phyloP scores from a whole-genome alignment of 768 basidiomycete genomes.

The Obba rivulosa region DNA sequence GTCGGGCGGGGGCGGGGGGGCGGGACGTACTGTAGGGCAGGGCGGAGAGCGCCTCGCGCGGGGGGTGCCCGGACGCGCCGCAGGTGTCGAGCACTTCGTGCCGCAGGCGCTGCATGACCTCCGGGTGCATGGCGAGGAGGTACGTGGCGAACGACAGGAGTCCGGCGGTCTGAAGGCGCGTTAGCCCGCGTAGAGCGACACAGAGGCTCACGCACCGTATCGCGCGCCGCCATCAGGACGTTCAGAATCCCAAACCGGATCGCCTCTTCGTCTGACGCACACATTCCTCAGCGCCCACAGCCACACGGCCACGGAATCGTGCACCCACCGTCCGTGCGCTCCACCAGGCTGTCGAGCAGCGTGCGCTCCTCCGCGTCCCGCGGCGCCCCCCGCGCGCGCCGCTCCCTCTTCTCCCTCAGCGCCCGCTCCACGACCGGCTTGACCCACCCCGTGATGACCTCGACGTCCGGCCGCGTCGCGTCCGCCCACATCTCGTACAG shows the following conservation, averaged over 20 bases:
- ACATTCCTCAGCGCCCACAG: background rate
- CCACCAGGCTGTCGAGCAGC: slow-evolving; percentile 33
- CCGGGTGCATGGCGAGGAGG: slow-evolving; percentile 48
- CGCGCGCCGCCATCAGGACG: slow-evolving; percentile 21
- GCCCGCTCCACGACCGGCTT: slow-evolving; percentile 42
- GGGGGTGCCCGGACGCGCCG: slow-evolving; percentile 39
- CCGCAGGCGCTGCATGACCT: slow-evolving; percentile 40
- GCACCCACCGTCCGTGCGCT: slow-evolving; percentile 33
- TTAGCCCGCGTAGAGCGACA: background rate
- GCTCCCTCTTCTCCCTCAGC: slow-evolving; percentile 30
- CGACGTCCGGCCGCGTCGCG: slow-evolving; percentile 30
- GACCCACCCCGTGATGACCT: slow-evolving; percentile 40
- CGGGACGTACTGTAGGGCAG: slow-evolving; percentile 45
- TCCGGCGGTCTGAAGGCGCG: slow-evolving; percentile 1
- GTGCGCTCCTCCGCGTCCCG: slow-evolving; percentile 26
- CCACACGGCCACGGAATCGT: background rate
- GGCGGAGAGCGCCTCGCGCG: slow-evolving; percentile 48
- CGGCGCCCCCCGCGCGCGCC: slow-evolving; percentile 10
- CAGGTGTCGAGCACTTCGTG: slow-evolving; percentile 44
- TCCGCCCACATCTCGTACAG: slow-evolving; percentile 41
- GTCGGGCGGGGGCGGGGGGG: background rate
- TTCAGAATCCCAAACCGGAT: slow-evolving; percentile 34
- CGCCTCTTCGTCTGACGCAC: slow-evolving; percentile 29
- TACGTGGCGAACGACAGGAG: slow-evolving; percentile 48
- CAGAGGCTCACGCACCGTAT: slow-evolving; percentile 18